These are phyloP conservation scores for Bisporella sp. DNA, from an alignment of 2,329 filamentous ascomycete genomes.

Conservation along the genomic window DNA sequence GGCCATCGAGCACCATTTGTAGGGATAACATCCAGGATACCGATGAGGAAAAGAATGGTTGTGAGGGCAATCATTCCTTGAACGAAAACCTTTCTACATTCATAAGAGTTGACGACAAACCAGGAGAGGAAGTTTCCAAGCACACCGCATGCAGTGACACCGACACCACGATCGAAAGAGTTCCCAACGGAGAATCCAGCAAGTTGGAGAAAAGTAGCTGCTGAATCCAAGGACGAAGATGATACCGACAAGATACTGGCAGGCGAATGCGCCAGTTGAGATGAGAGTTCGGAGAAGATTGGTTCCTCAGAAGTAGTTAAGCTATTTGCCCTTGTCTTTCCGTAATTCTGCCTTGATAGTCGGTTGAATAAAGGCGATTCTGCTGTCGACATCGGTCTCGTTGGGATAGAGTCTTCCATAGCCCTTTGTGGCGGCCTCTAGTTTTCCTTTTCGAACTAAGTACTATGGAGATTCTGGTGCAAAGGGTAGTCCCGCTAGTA, in stretches of 20 bases:
- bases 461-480: conserved; percentile 41
- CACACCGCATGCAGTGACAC: conserved; percentile 31
- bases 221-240: conserved; percentile 49
- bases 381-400: conserved; percentile 22
- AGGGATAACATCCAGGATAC: conserved; percentile 25
- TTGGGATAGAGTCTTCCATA: conserved; percentile 26
- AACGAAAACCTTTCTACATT: conserved; percentile 45
- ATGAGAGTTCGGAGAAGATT: conserved; percentile 15
- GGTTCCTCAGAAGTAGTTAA: conserved; percentile 17
- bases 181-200: conserved; percentile 30
- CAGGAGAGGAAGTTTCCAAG: conserved; percentile 30
- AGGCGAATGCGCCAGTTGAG: conserved; percentile 16
- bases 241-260: conserved; percentile 43
- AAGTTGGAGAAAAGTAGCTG: conserved; percentile 41
- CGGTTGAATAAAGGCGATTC: conserved; percentile 14
- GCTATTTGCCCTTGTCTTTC: conserved; percentile 9
- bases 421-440: conserved; percentile 38
- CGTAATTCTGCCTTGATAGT: conserved; percentile 16
- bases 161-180: conserved; percentile 32
- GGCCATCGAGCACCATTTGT: conserved; percentile 26
- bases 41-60: conserved; percentile 12
- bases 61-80: conserved; percentile 15
- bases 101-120: conserved; percentile 52
- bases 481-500: conserved; percentile 38
- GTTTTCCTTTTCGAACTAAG: conserved; percentile 36